Conservation (phyloP, 176 grass and related monocot genomes). For the Juncus effusus region DNA sequence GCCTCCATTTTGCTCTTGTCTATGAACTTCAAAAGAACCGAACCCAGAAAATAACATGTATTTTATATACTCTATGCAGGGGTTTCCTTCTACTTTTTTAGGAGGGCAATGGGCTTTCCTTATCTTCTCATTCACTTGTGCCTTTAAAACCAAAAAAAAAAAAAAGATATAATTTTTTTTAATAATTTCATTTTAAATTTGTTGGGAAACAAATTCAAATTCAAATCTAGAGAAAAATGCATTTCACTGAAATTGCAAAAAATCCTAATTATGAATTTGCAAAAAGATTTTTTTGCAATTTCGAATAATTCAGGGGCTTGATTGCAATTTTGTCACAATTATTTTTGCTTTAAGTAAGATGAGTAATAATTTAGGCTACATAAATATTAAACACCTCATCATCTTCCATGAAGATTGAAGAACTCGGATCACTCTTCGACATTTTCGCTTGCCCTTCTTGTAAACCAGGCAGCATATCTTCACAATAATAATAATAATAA, state of each 20-base stretch:
- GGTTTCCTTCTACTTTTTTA: slow-evolving; percentile 69
- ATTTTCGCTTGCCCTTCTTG: slow-evolving; percentile 87
- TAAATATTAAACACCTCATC: slow-evolving; percentile 51
- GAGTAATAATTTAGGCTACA: background rate
- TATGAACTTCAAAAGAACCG: slow-evolving; percentile 56
- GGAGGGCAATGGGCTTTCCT: slow-evolving; percentile 90
- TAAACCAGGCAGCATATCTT: slow-evolving; percentile 95
- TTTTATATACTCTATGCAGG: slow-evolving; percentile 84
- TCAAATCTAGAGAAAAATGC: background rate
- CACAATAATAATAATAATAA: background rate
- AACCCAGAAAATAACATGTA: slow-evolving; percentile 91
- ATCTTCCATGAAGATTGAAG: background rate
- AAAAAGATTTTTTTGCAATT: no score
- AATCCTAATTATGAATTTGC: background rate
- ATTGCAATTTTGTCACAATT: no score
- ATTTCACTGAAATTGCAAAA: background rate
- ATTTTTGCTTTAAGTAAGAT: no score
- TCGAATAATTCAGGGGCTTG: no score
- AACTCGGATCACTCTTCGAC: slow-evolving; percentile 66
- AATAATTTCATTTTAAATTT: background rate
- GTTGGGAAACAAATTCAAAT: no score
- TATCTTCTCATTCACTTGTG: slow-evolving; percentile 86
- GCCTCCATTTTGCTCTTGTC: slow-evolving; percentile 63
- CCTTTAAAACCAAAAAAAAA: slow-evolving; percentile 34
- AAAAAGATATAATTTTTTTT: slow-evolving; percentile 2